Evolutionary conservation across 345 rosid genomes (phyloP).

Genomic region (Euphorbia peplus): DNA sequence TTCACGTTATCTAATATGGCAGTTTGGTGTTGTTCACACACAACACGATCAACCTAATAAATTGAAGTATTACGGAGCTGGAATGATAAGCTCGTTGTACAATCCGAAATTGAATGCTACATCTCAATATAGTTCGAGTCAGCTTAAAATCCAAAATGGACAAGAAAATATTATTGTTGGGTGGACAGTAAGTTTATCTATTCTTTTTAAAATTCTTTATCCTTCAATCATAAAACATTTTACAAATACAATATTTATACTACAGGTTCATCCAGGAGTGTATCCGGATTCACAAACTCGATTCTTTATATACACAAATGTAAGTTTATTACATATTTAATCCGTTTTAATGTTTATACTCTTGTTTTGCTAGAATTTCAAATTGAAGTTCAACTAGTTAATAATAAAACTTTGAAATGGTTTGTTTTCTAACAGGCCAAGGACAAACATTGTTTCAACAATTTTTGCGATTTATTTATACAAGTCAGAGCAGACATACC

Average conservation of each 20-base stretch:
- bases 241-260: neutral
- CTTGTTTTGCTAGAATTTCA: neutral
- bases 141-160: neutral
- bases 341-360: neutral
- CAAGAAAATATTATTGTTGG: neutral
- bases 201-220: neutral
- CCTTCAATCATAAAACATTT: neutral
- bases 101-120: neutral
- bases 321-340: neutral
- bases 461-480: neutral
- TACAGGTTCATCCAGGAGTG: neutral
- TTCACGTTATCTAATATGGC: neutral
- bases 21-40: neutral
- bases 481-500: neutral
- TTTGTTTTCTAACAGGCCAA: neutral
- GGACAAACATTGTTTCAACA: neutral
- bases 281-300: neutral
- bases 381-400: neutral
- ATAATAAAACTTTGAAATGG: neutral
- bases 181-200: neutral
- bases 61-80: constrained; percentile 4
- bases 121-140: neutral
- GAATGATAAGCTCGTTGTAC: neutral
- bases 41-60: neutral
- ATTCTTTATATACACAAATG: neutral